A percentile compares a stretch with the other conserved stretches of the same genome.
Conservation (phyloP, 306 rosid species). For the Abrus pulchellus region DNA sequence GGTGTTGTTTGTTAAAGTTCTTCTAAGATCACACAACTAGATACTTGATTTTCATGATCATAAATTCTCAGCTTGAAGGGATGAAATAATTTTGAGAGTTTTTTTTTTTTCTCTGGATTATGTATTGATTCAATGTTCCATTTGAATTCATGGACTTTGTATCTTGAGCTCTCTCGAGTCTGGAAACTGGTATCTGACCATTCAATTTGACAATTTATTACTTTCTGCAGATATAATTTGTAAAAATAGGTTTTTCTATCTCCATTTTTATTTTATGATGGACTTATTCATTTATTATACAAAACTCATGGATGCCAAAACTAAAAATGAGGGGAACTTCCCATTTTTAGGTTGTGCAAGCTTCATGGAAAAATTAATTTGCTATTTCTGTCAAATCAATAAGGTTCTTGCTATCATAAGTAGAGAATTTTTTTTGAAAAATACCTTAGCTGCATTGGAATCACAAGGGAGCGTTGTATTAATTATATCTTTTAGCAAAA, state of each 20-base stretch:
- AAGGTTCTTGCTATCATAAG: too few relatives aligned
- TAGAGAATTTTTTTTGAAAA: too few relatives aligned
- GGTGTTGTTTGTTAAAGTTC: slow-evolving; percentile 58
- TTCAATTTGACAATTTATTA: slow-evolving; percentile 33
- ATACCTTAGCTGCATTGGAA: too few relatives aligned
- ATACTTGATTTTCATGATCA: slow-evolving; percentile 57
- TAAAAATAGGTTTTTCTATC: background rate
- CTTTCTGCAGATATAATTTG: background rate
- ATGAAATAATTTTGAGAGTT: slow-evolving; percentile 61
- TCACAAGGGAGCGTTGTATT: too few relatives aligned
- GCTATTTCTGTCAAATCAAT: slow-evolving; percentile 7
- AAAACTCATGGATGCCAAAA: slow-evolving; percentile 1
- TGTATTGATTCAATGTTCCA: slow-evolving; percentile 50
- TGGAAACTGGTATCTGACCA: slow-evolving; percentile 26
- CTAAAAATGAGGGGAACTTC: slow-evolving; percentile 3
- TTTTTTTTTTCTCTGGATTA: slow-evolving; percentile 46
- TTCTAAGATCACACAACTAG: slow-evolving; percentile 62
- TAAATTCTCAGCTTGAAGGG: slow-evolving; percentile 52
- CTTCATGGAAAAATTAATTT: slow-evolving; percentile 24
- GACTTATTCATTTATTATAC: background rate
- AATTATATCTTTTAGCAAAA: too few relatives aligned
- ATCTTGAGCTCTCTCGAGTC: slow-evolving; percentile 35
- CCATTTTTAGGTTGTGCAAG: slow-evolving; percentile 1
- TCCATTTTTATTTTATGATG: background rate
- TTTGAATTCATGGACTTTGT: slow-evolving; percentile 49